Evolutionary conservation across 768 basidiomycete species (phyloP).

Genomic region (Phlebiopsis flavidoalba): DNA sequence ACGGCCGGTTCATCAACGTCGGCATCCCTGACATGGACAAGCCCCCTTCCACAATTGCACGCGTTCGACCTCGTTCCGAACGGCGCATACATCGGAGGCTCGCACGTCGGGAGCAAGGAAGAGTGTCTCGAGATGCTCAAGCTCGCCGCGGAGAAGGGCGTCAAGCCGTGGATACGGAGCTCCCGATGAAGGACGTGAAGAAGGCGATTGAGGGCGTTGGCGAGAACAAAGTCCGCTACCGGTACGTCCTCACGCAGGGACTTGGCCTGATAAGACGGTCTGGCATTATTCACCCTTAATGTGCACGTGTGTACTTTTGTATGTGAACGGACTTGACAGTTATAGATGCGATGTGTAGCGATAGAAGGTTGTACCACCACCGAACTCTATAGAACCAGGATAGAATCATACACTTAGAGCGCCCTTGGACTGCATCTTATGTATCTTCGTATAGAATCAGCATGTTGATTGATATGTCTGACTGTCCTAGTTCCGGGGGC

Average conservation of each 20-base stretch:
- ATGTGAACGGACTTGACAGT: too few species aligned
- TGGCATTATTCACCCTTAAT: not conserved
- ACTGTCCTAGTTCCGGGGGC: too few species aligned
- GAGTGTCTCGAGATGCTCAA: constrained; percentile 58
- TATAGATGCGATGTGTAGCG: too few species aligned
- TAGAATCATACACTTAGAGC: too few species aligned
- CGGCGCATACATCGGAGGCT: constrained; percentile 20
- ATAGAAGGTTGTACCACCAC: too few species aligned
- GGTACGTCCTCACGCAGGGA: constrained; percentile 42
- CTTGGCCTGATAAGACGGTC: not conserved
- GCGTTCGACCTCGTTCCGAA: constrained; percentile 28
- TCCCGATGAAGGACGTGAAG: constrained; percentile 42
- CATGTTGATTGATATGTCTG: too few species aligned
- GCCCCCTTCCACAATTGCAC: constrained; percentile 22
- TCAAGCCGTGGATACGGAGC: constrained; percentile 41
- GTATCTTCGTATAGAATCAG: too few species aligned
- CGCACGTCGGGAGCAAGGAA: constrained; percentile 50
- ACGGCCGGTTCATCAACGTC: constrained; percentile 53
- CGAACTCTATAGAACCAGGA: too few species aligned
- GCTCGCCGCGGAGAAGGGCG: constrained; percentile 47
- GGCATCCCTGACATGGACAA: constrained; percentile 48
- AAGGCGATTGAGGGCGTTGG: constrained; percentile 46
- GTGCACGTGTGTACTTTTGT: too few species aligned
- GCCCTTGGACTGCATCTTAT: too few species aligned
- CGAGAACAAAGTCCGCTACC: constrained; percentile 46